Percentiles rank a stretch among this genome's conserved stretches.
Conservation (phyloP, 805 yeast genomes). For the Helenozyma rhizophorensis region DNA sequence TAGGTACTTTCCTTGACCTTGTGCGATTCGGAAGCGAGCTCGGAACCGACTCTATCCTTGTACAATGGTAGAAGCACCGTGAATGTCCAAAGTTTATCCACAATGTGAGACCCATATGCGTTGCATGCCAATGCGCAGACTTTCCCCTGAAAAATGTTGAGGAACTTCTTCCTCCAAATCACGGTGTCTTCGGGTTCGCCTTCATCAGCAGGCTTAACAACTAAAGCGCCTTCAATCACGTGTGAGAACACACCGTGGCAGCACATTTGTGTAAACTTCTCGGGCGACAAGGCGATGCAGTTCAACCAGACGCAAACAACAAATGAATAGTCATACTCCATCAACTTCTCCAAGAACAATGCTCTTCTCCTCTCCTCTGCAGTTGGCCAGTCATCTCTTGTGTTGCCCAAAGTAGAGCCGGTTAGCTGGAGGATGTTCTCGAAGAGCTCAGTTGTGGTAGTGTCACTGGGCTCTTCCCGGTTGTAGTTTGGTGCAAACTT, state of each 20-base stretch:
- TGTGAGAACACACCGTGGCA: conserved; percentile 89
- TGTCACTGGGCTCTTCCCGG: conserved; percentile 20
- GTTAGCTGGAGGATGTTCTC: conserved; percentile 65
- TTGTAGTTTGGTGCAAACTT: conserved; percentile 41
- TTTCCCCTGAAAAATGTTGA: conserved; percentile 57
- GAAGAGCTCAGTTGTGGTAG: conserved; percentile 46
- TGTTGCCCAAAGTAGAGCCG: conserved; percentile 73
- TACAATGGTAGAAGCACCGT: conserved; percentile 73
- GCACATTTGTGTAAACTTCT: conserved; percentile 67
- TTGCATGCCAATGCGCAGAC: conserved; percentile 67
- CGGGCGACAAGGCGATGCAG: conserved; percentile 55
- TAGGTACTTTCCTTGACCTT: conserved; percentile 79
- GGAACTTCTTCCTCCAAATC: conserved; percentile 59
- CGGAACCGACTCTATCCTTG: conserved; percentile 80
- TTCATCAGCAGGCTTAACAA: conserved; percentile 44
- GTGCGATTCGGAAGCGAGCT: conserved; percentile 53
- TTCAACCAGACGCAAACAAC: conserved; percentile 56
- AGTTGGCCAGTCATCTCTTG: conserved; percentile 88
- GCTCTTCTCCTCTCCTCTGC: conserved; percentile 83
- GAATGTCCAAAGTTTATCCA: conserved; percentile 80
- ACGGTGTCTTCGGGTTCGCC: conserved; percentile 40
- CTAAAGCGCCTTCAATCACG: conserved; percentile 61
- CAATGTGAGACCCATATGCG: conserved; percentile 87
- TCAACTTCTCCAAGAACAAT: conserved; percentile 65
- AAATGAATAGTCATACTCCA: conserved; percentile 62